phyloP scores from a whole-genome alignment of 1,284 basidiomycete species.

The Afroboletus lepidellus region DNA sequence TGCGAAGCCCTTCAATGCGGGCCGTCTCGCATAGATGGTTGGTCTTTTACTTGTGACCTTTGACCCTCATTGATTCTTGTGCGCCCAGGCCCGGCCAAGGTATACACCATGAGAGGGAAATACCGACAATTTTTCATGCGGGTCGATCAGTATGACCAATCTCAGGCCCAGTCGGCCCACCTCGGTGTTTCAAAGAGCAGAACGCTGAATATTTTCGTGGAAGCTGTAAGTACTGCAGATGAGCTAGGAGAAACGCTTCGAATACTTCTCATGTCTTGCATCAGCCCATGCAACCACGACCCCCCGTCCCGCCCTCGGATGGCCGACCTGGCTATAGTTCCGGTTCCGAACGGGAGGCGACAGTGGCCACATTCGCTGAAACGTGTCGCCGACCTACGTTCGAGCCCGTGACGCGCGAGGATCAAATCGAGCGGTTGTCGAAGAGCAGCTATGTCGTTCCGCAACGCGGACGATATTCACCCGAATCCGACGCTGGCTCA shows the following conservation, averaged over 20 bases:
- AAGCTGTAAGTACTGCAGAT: conserved; percentile 39
- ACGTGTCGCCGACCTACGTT: conserved; percentile 7
- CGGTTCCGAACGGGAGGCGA: conserved; percentile 21
- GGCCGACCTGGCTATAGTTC: conserved; percentile 12
- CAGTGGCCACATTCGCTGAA: conserved; percentile 7
- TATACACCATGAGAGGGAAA: conserved; percentile 64
- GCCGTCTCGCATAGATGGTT: conserved; percentile 70
- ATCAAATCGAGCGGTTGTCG: conserved; percentile 29
- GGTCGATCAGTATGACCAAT: conserved; percentile 49
- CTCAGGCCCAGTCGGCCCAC: conserved; percentile 46
- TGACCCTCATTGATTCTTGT: conserved; percentile 6
- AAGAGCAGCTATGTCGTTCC: conserved; percentile 18
- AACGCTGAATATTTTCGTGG: conserved; percentile 49
- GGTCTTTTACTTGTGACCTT: background rate
- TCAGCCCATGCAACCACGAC: conserved; percentile 31
- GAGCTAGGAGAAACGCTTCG: conserved; percentile 3
- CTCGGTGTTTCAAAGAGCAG: conserved; percentile 45
- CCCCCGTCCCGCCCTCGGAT: conserved; percentile 21
- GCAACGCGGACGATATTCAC: conserved; percentile 10
- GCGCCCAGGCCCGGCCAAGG: conserved; percentile 64
- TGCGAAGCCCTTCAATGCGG: conserved; percentile 55
- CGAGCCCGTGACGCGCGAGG: conserved; percentile 24
- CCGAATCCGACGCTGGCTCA: conserved; percentile 21
- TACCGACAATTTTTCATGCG: conserved; percentile 70
- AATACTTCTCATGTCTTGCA: conserved; percentile 8